Conservation (phyloP, 495 filamentous ascomycete genomes). For the Rusavskia elegans region DNA sequence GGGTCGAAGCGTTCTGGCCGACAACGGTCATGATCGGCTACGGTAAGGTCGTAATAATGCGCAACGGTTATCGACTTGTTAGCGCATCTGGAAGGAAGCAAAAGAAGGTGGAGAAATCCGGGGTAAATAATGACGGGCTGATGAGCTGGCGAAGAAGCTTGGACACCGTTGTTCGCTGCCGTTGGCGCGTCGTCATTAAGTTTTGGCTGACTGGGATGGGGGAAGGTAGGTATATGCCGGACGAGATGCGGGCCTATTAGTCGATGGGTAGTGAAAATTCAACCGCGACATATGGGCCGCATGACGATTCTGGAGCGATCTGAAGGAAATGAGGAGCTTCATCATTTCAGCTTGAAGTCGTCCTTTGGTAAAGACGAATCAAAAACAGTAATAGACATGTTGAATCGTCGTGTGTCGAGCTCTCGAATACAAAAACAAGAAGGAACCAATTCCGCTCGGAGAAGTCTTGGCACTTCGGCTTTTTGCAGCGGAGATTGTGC, state of each 20-base stretch:
- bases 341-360: no score
- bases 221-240: not conserved
- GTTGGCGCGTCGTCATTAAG: not conserved
- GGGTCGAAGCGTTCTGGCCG: conserved; percentile 9
- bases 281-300: no score
- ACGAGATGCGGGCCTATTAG: not conserved
- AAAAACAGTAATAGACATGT: no score
- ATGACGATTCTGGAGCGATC: no score
- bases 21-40: not conserved
- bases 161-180: not conserved
- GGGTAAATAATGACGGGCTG: not conserved
- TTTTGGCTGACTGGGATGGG: not conserved
- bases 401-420: no score
- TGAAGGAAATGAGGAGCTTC: not conserved
- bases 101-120: not conserved
- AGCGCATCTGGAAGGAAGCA: not conserved
- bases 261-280: not conserved
- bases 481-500: no score
- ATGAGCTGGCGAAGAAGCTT: no score
- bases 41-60: not conserved
- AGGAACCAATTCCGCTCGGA: no score
- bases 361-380: no score
- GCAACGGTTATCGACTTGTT: no score
- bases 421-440: no score
- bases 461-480: no score